A percentile compares a stretch with the other conserved stretches of the same genome.
These are phyloP conservation scores for Rubia yunnanensis DNA, from an alignment of 257 asterid genomes.

Conservation along the genomic window DNA sequence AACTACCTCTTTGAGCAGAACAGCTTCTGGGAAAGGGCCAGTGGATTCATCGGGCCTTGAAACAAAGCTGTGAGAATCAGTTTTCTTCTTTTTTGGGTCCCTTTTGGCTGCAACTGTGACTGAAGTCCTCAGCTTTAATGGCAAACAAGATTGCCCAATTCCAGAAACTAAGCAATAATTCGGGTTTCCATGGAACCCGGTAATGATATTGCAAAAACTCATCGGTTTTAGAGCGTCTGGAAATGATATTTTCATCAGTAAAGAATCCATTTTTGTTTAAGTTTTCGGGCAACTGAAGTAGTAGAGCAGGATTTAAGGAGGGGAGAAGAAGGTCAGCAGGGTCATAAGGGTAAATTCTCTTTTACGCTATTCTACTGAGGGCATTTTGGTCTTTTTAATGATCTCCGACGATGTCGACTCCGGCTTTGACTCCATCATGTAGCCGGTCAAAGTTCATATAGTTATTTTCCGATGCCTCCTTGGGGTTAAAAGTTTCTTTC, in stretches of 20 bases:
- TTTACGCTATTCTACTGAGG: too few relatives aligned
- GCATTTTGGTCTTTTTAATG: too few relatives aligned
- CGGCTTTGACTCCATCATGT: too few relatives aligned
- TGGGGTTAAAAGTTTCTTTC: too few relatives aligned
- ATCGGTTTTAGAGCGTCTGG: slow-evolving; percentile 6
- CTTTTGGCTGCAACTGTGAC: slow-evolving; percentile 36
- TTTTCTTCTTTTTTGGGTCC: slow-evolving; percentile 32
- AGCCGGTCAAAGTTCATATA: too few relatives aligned
- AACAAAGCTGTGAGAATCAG: slow-evolving; percentile 49
- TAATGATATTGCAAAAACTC: background rate
- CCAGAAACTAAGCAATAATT: slow-evolving; percentile 18
- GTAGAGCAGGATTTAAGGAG: background rate
- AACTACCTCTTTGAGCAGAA: slow-evolving; percentile 65
- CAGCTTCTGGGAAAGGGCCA: slow-evolving; percentile 86
- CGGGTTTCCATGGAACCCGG: slow-evolving; percentile 1
- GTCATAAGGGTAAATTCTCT: background rate
- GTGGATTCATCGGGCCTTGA: slow-evolving; percentile 75
- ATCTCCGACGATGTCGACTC: too few relatives aligned
- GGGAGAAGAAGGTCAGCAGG: background rate
- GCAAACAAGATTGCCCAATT: slow-evolving; percentile 13
- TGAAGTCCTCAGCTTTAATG: slow-evolving; percentile 27
- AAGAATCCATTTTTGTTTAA: slow-evolving; percentile 25
- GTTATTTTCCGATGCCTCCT: too few relatives aligned
- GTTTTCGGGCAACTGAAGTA: background rate
- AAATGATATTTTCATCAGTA: slow-evolving; percentile 15